Evolutionary conservation across 2,329 filamentous ascomycete genomes (phyloP), one percentile per base, ranked within the genome.

Genomic region (Cercospora sp.): DNA sequence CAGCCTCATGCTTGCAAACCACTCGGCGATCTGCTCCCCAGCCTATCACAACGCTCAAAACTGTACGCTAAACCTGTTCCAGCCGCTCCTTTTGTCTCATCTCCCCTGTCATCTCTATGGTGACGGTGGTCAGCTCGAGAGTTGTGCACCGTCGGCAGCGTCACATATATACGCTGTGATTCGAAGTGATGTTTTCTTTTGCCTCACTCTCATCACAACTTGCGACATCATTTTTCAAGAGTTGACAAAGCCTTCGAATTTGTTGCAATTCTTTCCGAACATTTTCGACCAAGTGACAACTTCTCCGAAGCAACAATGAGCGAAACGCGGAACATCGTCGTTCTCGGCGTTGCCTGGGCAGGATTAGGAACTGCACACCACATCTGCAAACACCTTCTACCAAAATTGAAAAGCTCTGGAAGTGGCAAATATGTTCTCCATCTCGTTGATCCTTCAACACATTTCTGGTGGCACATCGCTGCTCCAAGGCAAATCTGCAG

Each of bases 281-380:
- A 18, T 49, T 9, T 16, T 34, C 21, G 9, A 57, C 18, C 26
- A 3, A 34, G 45, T n/a, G 9, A 49, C 30, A 45, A 28, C 43
- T 57, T 10, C 55, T 59, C 9, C 28, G 58, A 64, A 21, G 16
- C 49, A n/a, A 55, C 1, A 12, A 79, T 78, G 77, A 70, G 78
- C 2, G 76, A 79, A 57, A 75, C 71, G 10, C 80, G 79, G 43
- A 81, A 80, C 66, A 84, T 87, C 66, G 76, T 87, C 69, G 79
- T 88, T 24, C 76, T 88, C 2, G 86, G 86, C 26, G 85, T 81
- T 21, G 86, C 85, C 9, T 87, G 84, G 69, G 84, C 76, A 10
- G 86, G 86, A 26, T 65, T 86, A 3, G 83, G 82, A 5, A 80
- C 78, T 3, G 84, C 86, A 1, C 86, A 88, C 70, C 85, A 86